phyloP scores from a whole-genome alignment of 148 eudicot genomes.

The Euryodendron excelsum region DNA sequence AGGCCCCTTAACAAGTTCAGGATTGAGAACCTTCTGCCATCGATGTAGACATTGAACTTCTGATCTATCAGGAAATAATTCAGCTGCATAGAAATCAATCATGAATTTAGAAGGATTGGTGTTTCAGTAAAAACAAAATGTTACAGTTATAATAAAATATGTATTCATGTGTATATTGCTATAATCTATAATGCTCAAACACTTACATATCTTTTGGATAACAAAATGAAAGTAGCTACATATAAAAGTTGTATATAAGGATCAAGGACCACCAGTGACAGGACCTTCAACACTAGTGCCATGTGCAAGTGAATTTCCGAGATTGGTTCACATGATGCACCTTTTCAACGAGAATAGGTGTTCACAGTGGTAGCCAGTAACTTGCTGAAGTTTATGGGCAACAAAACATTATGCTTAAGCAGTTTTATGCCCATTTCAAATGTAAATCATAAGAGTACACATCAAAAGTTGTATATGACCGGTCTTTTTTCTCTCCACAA shows the following conservation, averaged over 20 bases:
- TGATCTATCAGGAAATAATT: constrained; percentile 85
- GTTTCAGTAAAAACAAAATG: not conserved
- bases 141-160: not conserved
- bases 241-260: not conserved
- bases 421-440: too few relatives aligned
- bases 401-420: not conserved
- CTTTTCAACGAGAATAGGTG: not conserved
- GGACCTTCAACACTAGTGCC: not conserved
- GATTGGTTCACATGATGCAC: not conserved
- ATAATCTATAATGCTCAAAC: not conserved
- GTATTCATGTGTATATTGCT: too few relatives aligned
- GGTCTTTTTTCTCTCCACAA: too few relatives aligned
- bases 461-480: too few relatives aligned
- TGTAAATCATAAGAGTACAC: too few relatives aligned
- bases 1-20: constrained; percentile 93
- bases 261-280: not conserved
- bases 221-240: not conserved
- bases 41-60: constrained; percentile 93
- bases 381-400: not conserved
- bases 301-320: too few relatives aligned
- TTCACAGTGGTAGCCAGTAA: not conserved
- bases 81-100: constrained; percentile 55
- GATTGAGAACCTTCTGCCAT: constrained; percentile 97
- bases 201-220: not conserved
- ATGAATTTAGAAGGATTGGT: not conserved